Evolutionary conservation across 805 yeast species (phyloP).

Genomic region (Saccharomyces paradoxus): DNA sequence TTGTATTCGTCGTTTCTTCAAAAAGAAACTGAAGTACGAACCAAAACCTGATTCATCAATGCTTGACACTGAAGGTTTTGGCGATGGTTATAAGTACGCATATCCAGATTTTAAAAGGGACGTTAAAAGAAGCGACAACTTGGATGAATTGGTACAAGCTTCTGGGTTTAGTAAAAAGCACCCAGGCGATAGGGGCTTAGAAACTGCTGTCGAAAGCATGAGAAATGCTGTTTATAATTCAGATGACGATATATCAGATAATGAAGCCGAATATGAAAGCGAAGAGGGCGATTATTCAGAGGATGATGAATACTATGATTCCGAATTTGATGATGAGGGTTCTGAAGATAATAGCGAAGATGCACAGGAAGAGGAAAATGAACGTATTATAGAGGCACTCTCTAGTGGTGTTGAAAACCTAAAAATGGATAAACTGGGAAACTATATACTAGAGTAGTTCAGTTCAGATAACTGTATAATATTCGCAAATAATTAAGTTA

Average conservation of each 20-base stretch:
- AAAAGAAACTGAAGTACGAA: constrained; percentile 61
- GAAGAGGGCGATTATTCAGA: constrained; percentile 21
- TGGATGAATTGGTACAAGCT: constrained; percentile 86
- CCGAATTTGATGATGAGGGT: constrained; percentile 25
- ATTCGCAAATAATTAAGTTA: not conserved
- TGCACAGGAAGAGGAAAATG: constrained; percentile 42
- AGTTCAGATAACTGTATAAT: too few species aligned
- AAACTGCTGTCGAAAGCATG: constrained; percentile 64
- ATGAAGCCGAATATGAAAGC: constrained; percentile 41
- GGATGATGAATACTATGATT: constrained; percentile 26
- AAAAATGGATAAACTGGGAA: constrained; percentile 77
- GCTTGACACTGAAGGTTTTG: constrained; percentile 73
- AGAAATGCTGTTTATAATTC: constrained; percentile 36
- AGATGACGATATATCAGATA: constrained; percentile 40
- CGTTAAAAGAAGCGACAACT: constrained; percentile 53
- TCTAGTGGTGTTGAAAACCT: constrained; percentile 54
- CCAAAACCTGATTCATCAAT: constrained; percentile 62
- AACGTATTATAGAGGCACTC: constrained; percentile 62
- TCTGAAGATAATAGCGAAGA: constrained; percentile 27
- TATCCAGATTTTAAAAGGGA: constrained; percentile 78
- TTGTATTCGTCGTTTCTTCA: constrained; percentile 79
- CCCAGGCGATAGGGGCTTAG: constrained; percentile 54
- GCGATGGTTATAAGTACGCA: constrained; percentile 67
- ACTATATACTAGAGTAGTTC: constrained; percentile 56
- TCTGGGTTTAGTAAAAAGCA: constrained; percentile 68